Base-by-base conservation (phyloP, 2,329 filamentous ascomycete genomes). In the Botrytis tulipae region DNA sequence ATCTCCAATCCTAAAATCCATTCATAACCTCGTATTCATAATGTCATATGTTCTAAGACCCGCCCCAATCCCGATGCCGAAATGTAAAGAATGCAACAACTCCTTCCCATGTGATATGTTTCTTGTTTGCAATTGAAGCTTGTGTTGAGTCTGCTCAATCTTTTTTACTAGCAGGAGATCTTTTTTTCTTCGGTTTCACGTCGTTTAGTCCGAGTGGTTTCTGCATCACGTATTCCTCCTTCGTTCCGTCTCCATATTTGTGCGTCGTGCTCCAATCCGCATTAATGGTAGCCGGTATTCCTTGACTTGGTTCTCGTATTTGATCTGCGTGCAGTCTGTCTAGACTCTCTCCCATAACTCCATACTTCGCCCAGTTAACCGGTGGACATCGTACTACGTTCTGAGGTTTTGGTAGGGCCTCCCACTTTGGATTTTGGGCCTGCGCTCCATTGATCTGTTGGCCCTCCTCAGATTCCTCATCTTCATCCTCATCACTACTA, bases 311-410 rank as follows among this genome's bases (percentile, higher is more conserved):
- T 71, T 88, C 87, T 67, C 85, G 83, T 70, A 90, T 84, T 83
- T 98, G 94, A 80, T 97, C 93, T 69, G 90, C 88, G 81, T 98
- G 95, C 76, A 98, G 85, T 81, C 90, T 92, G 82, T 98, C 94
- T 51, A 98, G 86, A 1, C 93, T 89, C 74, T 93, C 91, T 67
- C 94, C 95, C 4, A 96, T 90, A n/a, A 98, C 87, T 78, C 93
- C 93, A 82, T 98, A 98, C 80, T 97, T 95, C 20, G 91, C 89
- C 95, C 95, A 98, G 84, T 98, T 97, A 80, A 98, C 91, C 14
- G 93, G 92, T 14, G 95, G 95, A 83, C 91, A 94, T 59, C 95
- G 90, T 40, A 97, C 91, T 0, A 98, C 85, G 77, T 92, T 92
- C 82, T 98, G 95, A 10, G 93, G 90, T 22, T 87, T 87, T 0